Evolutionary conservation across 1,284 basidiomycete genomes (phyloP), one percentile per base, ranked within the genome.

Genomic region (Cutaneotrichosporon sp.): DNA sequence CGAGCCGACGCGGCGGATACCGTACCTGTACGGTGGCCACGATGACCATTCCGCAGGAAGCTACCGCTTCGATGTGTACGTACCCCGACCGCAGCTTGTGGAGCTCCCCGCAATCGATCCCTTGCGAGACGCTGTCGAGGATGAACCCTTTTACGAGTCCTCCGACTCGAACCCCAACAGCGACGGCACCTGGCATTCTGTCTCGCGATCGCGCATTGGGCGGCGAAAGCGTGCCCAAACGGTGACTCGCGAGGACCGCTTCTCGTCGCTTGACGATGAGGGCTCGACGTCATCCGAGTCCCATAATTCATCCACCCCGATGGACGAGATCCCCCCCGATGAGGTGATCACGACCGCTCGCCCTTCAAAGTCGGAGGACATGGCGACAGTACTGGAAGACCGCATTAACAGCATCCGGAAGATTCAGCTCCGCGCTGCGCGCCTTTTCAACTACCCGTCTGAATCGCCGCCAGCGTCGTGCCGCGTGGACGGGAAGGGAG

Each of bases 1-100:
- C 75, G 73, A 70, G 21, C 74, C 82, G 18, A 92, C 90, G 2
- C 84, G 84, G 26, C 84, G 93, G 65, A 86, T 87, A 4, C 82
- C 82, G 69, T 83, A 82, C 65, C 81, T 92, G 72, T 86, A 90
- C 57, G 52, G 62, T 46, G 76, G 76, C 31, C 52, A 49, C 13
- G 69, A 66, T 13, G 64, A 71, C 26, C 55, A 49, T 5, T 63
- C 60, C 26, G 57, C 65, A 30, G 69, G 66, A 0, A 63, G 65
- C 0, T 72, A 77, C 58, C 52, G 65, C n/a, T 52, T 76, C 51
- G 69, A 67, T 9, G 62, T 75, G 4, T 78, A 74, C 63, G 61
- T 76, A 5, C 77, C 77, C 0, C 60, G 60, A 0, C 78, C 77
- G 1, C 56, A 52, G 9, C 52, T 34, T 2, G 47, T 52, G 1